phyloP scores from a whole-genome alignment of 2,329 filamentous ascomycete genomes.

The Colletotrichum eremochloae region DNA sequence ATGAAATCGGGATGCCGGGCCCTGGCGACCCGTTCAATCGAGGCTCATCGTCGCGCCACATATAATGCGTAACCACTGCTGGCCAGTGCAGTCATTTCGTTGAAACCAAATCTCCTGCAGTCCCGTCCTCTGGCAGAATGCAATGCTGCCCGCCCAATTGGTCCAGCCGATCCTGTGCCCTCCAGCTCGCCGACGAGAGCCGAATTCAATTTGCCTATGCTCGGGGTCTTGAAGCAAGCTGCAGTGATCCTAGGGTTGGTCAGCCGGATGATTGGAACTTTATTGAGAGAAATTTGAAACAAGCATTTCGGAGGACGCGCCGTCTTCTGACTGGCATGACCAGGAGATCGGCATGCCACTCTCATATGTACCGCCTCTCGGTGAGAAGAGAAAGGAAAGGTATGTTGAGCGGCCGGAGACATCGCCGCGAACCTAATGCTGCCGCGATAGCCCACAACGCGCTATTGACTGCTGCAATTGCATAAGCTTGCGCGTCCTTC shows the following conservation, averaged over 20 bases:
- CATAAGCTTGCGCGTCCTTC: neutral
- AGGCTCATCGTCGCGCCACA: conserved; percentile 13
- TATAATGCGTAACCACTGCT: conserved; percentile 1
- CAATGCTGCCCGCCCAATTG: conserved; percentile 13
- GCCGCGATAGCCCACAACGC: neutral
- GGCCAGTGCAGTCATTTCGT: conserved; percentile 22
- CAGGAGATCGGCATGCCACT: conserved; percentile 9
- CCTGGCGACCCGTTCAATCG: neutral
- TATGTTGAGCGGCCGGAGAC: neutral
- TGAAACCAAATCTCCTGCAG: conserved; percentile 19
- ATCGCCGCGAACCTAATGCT: neutral
- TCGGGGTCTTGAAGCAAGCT: neutral
- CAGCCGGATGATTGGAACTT: neutral
- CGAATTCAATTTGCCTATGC: neutral
- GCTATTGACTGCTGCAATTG: neutral
- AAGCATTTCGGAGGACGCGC: conserved; percentile 10
- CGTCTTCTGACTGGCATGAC: conserved; percentile 12
- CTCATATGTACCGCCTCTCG: neutral
- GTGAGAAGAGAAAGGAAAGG: neutral
- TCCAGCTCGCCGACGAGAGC: conserved; percentile 1
- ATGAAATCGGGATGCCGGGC: conserved; percentile 10
- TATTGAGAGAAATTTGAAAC: neutral
- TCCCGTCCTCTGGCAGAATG: conserved; percentile 19
- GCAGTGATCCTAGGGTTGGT: neutral
- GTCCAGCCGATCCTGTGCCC: conserved; percentile 2